Evolutionary conservation across 2,329 filamentous ascomycete species (phyloP), one percentile per base, ranked within the genome.

Genomic region (Diplodia scrobiculata): DNA sequence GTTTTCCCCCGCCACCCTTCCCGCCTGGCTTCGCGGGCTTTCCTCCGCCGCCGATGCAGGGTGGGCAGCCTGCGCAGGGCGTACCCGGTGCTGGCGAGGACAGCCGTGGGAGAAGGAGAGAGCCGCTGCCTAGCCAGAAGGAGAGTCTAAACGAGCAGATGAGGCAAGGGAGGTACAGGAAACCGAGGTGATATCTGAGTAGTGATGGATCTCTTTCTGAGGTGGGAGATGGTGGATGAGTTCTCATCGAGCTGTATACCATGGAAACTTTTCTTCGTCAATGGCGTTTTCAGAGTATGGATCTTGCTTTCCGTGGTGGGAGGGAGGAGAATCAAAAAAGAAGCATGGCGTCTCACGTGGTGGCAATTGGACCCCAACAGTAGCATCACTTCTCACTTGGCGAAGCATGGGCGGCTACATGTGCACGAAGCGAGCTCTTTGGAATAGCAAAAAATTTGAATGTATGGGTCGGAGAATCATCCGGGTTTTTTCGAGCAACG

Each of bases 71-170:
- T 7, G 27, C 41, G 45, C 41, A 47, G 7, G 58, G 27, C 17
- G 34, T 50, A 7, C 29, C 45, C 3, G n/a, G 29, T 7, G 29
- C n/a, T 7, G 25, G 6, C 14, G 27, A 38, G 9, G 34, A 51
- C 25, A 21, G 11, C 32, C n/a, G 47, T 27, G 32, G 66, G 60
- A 83, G 89, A 67, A 83, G 81, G 70, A 80, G 88, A 68, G 91
- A 85, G 5, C 91, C 91, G 9, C 78, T 96, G 51, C 92, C 92
- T 0, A 93, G 91, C 74, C 92, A 96, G 78, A 87, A 91, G 73
- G 92, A 95, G 75, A 93, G 90, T 71, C 78, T 96, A 71, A 86
- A 88, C 71, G 86, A 89, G 76, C 91, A 94, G 77, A 91, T 94
- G 81, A 84, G 84, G 68, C 80, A 80, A 69, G 83, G 83, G 11